A percentile compares a stretch with the other conserved stretches of the same genome.
Evolutionary conservation across 805 yeast genomes (phyloP).

Genomic region (Candida tammaniensis): DNA sequence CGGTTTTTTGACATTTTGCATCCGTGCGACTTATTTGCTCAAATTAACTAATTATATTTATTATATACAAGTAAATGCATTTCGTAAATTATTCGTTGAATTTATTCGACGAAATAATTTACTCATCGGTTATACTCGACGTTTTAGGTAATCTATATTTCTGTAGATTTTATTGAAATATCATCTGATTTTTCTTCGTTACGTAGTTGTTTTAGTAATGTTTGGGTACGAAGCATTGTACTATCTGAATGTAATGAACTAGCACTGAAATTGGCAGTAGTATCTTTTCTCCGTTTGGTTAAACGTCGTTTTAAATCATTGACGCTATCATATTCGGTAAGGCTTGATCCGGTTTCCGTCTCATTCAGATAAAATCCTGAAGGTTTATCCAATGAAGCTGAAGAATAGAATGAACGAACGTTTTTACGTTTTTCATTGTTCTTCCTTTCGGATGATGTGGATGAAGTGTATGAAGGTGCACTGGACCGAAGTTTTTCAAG

Average conservation of each 20-base stretch:
- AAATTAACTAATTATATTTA: no score
- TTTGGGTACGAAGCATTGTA: conserved; percentile 36
- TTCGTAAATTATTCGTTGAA: no score
- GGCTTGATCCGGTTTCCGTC: background rate
- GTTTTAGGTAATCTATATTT: no score
- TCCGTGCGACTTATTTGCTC: no score
- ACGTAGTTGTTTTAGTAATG: conserved; percentile 37
- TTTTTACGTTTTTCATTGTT: conserved; percentile 24
- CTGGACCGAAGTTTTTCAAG: conserved; percentile 31
- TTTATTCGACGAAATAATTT: no score
- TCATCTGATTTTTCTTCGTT: no score
- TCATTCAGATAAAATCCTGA: conserved; percentile 10
- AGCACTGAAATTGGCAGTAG: conserved; percentile 7
- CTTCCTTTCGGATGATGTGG: conserved; percentile 14
- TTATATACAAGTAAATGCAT: no score
- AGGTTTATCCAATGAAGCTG: conserved; percentile 21
- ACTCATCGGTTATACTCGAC: no score
- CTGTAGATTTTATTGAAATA: no score
- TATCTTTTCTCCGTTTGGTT: conserved; percentile 28
- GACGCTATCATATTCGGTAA: conserved; percentile 38
- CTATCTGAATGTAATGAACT: conserved; percentile 18
- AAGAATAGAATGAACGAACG: conserved; percentile 33
- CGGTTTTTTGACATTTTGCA: no score
- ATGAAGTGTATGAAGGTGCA: conserved; percentile 18
- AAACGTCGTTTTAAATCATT: conserved; percentile 34